Evolutionary conservation across 2,329 filamentous ascomycete genomes (phyloP).

Genomic region (Fusarium chlamydosporum): DNA sequence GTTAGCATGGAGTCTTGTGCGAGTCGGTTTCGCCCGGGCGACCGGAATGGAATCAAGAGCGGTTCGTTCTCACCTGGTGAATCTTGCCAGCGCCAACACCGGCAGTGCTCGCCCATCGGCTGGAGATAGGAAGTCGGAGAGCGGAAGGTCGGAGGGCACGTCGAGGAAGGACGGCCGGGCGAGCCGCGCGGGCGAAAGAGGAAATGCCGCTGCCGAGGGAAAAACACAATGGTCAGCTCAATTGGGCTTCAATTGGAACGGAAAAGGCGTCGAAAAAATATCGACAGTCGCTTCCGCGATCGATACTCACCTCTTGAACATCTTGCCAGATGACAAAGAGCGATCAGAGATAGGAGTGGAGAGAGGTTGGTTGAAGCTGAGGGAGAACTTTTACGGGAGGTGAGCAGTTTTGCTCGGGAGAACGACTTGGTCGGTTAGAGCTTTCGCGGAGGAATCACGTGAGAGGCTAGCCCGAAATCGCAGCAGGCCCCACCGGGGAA

Average conservation of each 20-base stretch:
- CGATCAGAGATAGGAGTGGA: slow-evolving; percentile 72
- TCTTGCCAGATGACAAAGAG: slow-evolving; percentile 79
- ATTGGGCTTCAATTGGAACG: slow-evolving; percentile 65
- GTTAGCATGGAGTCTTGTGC: slow-evolving; percentile 42
- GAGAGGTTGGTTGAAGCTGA: slow-evolving; percentile 66
- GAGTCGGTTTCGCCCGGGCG: slow-evolving; percentile 38
- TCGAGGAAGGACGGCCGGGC: slow-evolving; percentile 70
- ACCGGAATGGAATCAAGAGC: slow-evolving; percentile 41
- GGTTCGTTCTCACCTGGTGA: slow-evolving; percentile 69
- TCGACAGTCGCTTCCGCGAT: slow-evolving; percentile 51
- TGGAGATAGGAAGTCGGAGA: slow-evolving; percentile 69
- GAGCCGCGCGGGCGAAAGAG: slow-evolving; percentile 73
- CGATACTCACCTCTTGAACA: slow-evolving; percentile 83
- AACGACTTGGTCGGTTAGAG: slow-evolving; percentile 62
- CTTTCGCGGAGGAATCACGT: slow-evolving; percentile 59
- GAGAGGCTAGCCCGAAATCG: slow-evolving; percentile 53
- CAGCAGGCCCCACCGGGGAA: slow-evolving; percentile 39
- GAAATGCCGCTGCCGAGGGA: slow-evolving; percentile 72
- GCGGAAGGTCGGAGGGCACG: slow-evolving; percentile 70
- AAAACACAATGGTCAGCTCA: slow-evolving; percentile 57
- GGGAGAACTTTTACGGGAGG: slow-evolving; percentile 63
- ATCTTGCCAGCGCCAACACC: slow-evolving; percentile 75
- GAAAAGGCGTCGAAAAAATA: slow-evolving; percentile 40
- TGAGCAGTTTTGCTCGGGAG: slow-evolving; percentile 65
- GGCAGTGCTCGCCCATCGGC: slow-evolving; percentile 71